Evolutionary conservation across 768 basidiomycete genomes (phyloP).

Genomic region (Tricholoma sp.): DNA sequence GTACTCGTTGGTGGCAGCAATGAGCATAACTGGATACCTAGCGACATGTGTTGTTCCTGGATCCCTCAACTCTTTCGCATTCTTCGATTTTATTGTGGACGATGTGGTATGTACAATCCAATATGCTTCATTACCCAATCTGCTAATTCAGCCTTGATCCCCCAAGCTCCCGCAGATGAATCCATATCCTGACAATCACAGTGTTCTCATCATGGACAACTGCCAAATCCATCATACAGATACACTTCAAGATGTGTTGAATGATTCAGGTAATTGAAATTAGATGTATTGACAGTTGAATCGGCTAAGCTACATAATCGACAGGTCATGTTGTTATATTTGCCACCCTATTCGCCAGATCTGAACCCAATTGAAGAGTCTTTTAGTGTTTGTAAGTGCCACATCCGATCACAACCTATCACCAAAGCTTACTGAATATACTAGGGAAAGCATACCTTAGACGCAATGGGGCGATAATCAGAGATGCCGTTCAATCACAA

Average conservation of each 20-base stretch:
- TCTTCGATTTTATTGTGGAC: not conserved
- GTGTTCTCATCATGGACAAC: not conserved
- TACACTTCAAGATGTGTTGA: not conserved
- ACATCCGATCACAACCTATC: too few relatives aligned
- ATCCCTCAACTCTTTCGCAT: not conserved
- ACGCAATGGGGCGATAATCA: not conserved
- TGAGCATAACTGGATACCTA: not conserved
- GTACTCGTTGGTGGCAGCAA: constrained; percentile 3
- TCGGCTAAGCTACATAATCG: not conserved
- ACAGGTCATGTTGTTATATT: not conserved
- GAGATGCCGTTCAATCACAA: not conserved
- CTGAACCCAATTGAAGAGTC: too few relatives aligned
- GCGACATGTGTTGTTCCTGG: not conserved
- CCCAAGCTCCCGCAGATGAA: not conserved
- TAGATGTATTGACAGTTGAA: not conserved
- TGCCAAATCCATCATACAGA: not conserved
- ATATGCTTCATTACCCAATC: not conserved
- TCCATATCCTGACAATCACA: not conserved
- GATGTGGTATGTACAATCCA: not conserved
- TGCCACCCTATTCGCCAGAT: not conserved
- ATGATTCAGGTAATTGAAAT: not conserved
- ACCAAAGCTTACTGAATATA: not conserved
- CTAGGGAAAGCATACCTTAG: not conserved
- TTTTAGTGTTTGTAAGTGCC: too few relatives aligned
- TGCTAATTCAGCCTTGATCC: not conserved